Evolutionary conservation across 441 rosid species (phyloP).

Genomic region (Brassica hybrid): DNA sequence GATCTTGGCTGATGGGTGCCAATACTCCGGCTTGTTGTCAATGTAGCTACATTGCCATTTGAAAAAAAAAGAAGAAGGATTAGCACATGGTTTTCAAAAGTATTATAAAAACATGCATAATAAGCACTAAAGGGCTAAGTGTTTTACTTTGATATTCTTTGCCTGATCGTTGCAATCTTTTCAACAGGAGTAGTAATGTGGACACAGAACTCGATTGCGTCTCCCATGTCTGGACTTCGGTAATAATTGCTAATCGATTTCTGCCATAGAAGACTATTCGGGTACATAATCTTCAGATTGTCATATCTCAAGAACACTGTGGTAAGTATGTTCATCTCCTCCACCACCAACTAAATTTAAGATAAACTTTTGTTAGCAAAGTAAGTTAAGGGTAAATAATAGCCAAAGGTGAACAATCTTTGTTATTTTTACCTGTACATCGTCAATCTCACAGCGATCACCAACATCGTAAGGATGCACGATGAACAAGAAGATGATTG

Average conservation of each 20-base stretch:
- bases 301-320: too few species aligned
- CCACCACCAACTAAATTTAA: too few species aligned
- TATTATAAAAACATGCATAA: not conserved
- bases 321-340: too few species aligned
- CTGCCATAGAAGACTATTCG: too few species aligned
- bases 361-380: too few species aligned
- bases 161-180: too few species aligned
- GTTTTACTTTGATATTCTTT: slow-evolving; percentile 54
- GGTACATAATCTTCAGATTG: too few species aligned
- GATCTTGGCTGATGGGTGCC: slow-evolving; percentile 60
- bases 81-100: not conserved
- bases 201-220: too few species aligned
- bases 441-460: slow-evolving; percentile 81
- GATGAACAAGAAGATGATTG: slow-evolving; percentile 82
- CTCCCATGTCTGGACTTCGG: too few species aligned
- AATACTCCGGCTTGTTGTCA: slow-evolving; percentile 67
- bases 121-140: not conserved
- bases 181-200: too few species aligned
- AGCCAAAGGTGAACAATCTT: not conserved
- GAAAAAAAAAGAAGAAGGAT: not conserved
- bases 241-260: too few species aligned
- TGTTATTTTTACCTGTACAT: slow-evolving; percentile 58
- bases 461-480: slow-evolving; percentile 91
- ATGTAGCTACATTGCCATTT: slow-evolving; percentile 52
- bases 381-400: too few species aligned